Conservation (phyloP, 2,329 filamentous ascomycete genomes). For the Ambrosiella cleistominuta region DNA sequence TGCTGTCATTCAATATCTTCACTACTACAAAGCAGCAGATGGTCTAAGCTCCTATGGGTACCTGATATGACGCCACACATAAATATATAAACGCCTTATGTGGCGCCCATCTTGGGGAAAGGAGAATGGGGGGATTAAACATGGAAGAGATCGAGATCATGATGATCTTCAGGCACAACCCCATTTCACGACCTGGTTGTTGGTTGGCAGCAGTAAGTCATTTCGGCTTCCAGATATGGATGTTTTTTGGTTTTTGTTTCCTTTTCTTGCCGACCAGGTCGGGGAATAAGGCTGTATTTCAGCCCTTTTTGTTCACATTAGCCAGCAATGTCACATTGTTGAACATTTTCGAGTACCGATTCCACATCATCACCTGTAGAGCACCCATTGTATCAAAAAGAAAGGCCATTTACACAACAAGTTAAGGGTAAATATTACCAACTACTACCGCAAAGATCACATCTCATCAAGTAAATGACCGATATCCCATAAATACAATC, state of each 20-base stretch:
- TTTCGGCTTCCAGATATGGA: background rate
- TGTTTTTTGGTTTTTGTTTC: background rate
- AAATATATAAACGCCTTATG: background rate
- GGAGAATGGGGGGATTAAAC: background rate
- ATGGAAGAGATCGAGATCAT: background rate
- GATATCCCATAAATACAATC: background rate
- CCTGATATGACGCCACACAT: constrained; percentile 1
- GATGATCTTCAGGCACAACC: constrained; percentile 2
- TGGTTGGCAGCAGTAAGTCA: background rate
- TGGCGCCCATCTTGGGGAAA: background rate
- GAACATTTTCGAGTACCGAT: too few species aligned
- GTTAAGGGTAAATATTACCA: background rate
- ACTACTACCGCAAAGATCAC: background rate
- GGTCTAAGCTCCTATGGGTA: background rate
- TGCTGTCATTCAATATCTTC: background rate
- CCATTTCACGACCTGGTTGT: background rate
- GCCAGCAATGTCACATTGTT: too few species aligned
- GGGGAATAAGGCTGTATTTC: too few species aligned
- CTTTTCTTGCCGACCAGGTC: background rate
- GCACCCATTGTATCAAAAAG: too few species aligned
- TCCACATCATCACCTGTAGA: too few species aligned
- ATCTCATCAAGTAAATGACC: background rate
- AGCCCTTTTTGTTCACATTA: too few species aligned
- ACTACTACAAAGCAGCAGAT: constrained; percentile 1
- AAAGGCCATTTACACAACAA: too few species aligned